phyloP scores from a whole-genome alignment of 1,284 basidiomycete genomes.

The Pseudozyma hubeiensis region DNA sequence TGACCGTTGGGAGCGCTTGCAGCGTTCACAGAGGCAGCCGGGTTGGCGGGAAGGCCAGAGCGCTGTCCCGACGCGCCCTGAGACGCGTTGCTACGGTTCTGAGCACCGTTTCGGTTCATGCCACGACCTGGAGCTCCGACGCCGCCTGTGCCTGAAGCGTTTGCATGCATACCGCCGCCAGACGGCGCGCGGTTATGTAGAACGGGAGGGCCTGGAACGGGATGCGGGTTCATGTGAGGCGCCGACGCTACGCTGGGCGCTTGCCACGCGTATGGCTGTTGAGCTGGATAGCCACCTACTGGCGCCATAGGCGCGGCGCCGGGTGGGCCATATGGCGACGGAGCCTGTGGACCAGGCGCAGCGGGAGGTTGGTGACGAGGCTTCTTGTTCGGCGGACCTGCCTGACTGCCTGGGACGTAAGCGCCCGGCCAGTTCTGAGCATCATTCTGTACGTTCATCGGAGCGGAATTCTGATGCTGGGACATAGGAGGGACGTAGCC shows the following conservation, averaged over 20 bases:
- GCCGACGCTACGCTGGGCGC: conserved; percentile 12
- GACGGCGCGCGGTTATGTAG: conserved; percentile 15
- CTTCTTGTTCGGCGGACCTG: conserved; percentile 39
- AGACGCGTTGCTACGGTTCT: conserved; percentile 19
- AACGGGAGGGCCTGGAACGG: conserved; percentile 16
- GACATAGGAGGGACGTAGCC: conserved; percentile 16
- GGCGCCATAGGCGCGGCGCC: conserved; percentile 10
- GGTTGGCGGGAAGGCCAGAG: conserved; percentile 30
- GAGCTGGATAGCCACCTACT: conserved; percentile 9
- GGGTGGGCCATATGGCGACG: conserved; percentile 6
- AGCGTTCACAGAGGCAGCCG: conserved; percentile 14
- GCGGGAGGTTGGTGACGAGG: conserved; percentile 27
- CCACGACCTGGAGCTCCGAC: conserved; percentile 7
- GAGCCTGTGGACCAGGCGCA: conserved; percentile 4
- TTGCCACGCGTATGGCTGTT: conserved; percentile 39
- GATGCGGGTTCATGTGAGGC: conserved; percentile 24
- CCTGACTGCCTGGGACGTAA: conserved; percentile 25
- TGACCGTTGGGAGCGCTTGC: conserved; percentile 23
- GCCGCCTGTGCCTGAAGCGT: conserved; percentile 7
- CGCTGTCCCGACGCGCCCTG: conserved; percentile 10
- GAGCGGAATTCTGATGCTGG: conserved; percentile 16
- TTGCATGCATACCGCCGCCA: conserved; percentile 10
- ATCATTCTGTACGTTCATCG: conserved; percentile 1
- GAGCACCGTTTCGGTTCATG: conserved; percentile 20
- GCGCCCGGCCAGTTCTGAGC: conserved; percentile 33